Conservation (phyloP, 495 filamentous ascomycete genomes). For the Neurospora cerealis region DNA sequence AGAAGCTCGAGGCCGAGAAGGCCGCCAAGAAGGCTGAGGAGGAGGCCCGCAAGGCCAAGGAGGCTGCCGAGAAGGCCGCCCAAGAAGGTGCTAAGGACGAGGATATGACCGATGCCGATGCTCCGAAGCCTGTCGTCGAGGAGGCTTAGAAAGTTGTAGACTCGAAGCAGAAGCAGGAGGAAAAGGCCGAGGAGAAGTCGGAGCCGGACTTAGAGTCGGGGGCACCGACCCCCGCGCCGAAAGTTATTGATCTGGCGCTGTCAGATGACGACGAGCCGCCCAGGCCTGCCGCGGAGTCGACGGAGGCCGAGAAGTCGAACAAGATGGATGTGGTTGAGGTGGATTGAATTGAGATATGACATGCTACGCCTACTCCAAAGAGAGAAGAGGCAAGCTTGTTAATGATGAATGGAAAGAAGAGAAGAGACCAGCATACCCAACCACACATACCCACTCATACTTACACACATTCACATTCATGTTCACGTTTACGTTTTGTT, state of each 20-base stretch:
- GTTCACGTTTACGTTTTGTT: not conserved
- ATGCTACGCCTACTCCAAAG: not conserved
- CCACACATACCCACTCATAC: not conserved
- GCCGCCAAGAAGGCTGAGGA: slow-evolving; percentile 70
- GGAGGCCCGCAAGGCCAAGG: slow-evolving; percentile 42
- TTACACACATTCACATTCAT: not conserved
- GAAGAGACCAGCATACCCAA: not conserved
- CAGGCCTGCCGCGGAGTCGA: slow-evolving; percentile 20
- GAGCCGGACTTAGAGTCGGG: not conserved
- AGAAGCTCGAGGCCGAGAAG: slow-evolving; percentile 70
- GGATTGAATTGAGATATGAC: not conserved
- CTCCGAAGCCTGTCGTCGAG: slow-evolving; percentile 35
- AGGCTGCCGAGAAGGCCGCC: slow-evolving; percentile 28
- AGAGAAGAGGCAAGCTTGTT: not conserved
- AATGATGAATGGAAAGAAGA: slow-evolving; percentile 1
- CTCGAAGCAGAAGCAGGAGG: not conserved
- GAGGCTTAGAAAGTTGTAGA: slow-evolving; percentile 9
- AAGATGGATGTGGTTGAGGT: not conserved
- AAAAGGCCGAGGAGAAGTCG: not conserved
- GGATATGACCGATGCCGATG: slow-evolving; percentile 49
- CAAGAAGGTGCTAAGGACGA: slow-evolving; percentile 33
- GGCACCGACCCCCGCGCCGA: slow-evolving; percentile 18
- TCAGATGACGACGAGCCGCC: slow-evolving; percentile 61
- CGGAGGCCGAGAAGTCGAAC: not conserved
- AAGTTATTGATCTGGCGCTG: slow-evolving; percentile 73